A percentile compares a stretch with the other conserved stretches of the same genome.
Evolutionary conservation across 805 yeast species (phyloP).

Genomic region (Wickerhamiella dianesei): DNA sequence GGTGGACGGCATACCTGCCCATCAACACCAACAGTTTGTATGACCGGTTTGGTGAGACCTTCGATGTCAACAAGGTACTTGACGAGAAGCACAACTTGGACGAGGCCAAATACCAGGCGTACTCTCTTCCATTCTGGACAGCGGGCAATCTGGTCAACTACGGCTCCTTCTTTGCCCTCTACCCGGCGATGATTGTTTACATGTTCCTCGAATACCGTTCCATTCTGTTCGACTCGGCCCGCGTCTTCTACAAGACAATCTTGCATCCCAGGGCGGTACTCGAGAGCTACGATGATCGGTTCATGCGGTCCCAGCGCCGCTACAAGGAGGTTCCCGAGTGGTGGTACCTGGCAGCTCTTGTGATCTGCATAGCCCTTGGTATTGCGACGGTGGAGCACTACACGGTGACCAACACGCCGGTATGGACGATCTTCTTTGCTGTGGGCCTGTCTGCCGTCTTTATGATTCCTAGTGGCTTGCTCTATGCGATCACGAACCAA

Average conservation of each 20-base stretch:
- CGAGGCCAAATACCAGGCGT: conserved; percentile 35
- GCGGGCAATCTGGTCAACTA: conserved; percentile 49
- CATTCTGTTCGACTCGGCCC: conserved; percentile 1
- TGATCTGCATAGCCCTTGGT: conserved; percentile 33
- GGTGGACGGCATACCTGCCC: conserved; percentile 40
- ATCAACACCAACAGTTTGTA: conserved; percentile 32
- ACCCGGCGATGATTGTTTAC: conserved; percentile 43
- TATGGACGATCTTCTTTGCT: conserved; percentile 47
- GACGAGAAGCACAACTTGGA: conserved; percentile 35
- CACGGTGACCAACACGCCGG: conserved; percentile 35
- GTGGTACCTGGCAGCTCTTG: conserved; percentile 35
- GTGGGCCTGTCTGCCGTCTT: conserved; percentile 39
- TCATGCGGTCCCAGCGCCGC: conserved; percentile 40
- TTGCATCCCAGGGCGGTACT: conserved; percentile 20
- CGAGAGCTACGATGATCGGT: conserved; percentile 35
- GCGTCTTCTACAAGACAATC: conserved; percentile 1
- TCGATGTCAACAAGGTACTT: conserved; percentile 32
- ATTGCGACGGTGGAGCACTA: conserved; percentile 31
- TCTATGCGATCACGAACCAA: conserved; percentile 37
- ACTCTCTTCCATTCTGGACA: conserved; percentile 56
- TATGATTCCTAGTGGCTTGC: conserved; percentile 37
- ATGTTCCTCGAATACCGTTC: conserved; percentile 17
- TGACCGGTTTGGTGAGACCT: conserved; percentile 33
- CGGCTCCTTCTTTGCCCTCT: conserved; percentile 43
- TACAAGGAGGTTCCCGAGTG: conserved; percentile 52